phyloP scores from a whole-genome alignment of 2,329 filamentous ascomycete species.

The Neonectria punicea region DNA sequence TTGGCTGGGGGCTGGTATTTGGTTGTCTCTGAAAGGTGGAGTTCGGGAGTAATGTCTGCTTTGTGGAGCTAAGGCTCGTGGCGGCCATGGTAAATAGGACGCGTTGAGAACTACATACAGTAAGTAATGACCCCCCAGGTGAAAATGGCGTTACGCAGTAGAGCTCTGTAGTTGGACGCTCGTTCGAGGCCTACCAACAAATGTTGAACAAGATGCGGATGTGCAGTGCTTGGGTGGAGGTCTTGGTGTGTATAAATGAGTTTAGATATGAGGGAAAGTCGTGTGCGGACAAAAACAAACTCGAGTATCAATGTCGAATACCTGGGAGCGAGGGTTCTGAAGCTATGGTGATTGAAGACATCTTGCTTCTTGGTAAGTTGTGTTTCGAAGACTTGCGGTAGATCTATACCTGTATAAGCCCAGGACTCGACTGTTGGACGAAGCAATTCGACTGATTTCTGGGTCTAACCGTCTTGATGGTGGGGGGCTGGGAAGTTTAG shows the following conservation, averaged over 20 bases:
- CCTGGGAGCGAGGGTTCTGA: background rate
- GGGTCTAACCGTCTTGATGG: background rate
- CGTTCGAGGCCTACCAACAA: slow-evolving; percentile 5
- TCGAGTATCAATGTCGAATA: background rate
- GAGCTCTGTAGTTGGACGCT: background rate
- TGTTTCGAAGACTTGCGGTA: background rate
- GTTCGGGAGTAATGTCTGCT: background rate
- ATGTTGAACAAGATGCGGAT: slow-evolving; percentile 1
- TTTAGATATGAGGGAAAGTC: slow-evolving; percentile 9
- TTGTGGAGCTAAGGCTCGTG: slow-evolving; percentile 9
- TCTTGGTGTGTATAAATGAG: background rate
- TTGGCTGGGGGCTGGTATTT: background rate
- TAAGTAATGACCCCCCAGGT: background rate
- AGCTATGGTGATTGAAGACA: background rate
- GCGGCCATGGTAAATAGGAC: background rate
- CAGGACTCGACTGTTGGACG: background rate
- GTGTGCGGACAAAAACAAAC: background rate
- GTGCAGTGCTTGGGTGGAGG: slow-evolving; percentile 9
- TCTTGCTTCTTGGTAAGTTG: background rate
- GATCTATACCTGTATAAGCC: background rate
- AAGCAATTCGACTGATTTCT: slow-evolving; percentile 1
- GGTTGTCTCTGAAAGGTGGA: slow-evolving; percentile 8
- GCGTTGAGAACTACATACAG: background rate
- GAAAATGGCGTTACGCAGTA: background rate
- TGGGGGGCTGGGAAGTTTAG: background rate